Conservation (phyloP, 108 stramenopile species). For the Cyclotella cryptica region DNA sequence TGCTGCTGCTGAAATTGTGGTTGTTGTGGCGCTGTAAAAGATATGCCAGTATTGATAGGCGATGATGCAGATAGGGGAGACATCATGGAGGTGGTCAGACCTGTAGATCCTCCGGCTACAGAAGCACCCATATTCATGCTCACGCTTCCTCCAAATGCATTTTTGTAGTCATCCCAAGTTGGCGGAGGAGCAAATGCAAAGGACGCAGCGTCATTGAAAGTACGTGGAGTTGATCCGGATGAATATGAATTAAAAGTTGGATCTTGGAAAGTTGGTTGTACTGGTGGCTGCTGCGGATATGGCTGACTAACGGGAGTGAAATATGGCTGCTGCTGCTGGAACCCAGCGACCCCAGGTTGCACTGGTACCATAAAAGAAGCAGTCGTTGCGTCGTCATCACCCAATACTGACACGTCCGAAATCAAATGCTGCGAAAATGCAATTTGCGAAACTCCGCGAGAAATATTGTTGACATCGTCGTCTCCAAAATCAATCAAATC, state of each 20-base stretch:
- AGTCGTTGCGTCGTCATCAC: constrained; percentile 49
- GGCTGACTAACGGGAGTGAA: neutral
- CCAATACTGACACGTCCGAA: constrained; percentile 50
- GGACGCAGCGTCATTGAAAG: constrained; percentile 23
- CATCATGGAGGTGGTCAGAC: neutral
- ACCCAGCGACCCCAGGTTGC: neutral
- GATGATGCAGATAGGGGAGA: constrained; percentile 11
- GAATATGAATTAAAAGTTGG: constrained; percentile 17
- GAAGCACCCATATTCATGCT: constrained; percentile 8
- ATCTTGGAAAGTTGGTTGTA: constrained; percentile 23
- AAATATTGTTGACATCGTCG: constrained; percentile 25
- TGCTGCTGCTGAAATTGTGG: constrained; percentile 10
- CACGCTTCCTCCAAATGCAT: constrained; percentile 42
- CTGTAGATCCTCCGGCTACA: constrained; percentile 22
- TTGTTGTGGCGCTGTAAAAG: neutral
- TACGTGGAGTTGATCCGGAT: constrained; percentile 10
- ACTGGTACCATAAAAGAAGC: constrained; percentile 40
- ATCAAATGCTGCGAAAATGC: neutral
- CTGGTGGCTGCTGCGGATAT: constrained; percentile 13
- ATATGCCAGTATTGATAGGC: neutral
- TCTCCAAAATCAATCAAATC: constrained; percentile 55
- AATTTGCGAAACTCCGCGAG: constrained; percentile 12
- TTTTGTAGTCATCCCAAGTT: constrained; percentile 49
- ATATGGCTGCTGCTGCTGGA: constrained; percentile 4
- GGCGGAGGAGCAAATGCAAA: constrained; percentile 47